These are phyloP conservation scores for Microcyclospora tardicrescens DNA, from an alignment of 2,329 filamentous ascomycete genomes.

Conservation along the genomic window DNA sequence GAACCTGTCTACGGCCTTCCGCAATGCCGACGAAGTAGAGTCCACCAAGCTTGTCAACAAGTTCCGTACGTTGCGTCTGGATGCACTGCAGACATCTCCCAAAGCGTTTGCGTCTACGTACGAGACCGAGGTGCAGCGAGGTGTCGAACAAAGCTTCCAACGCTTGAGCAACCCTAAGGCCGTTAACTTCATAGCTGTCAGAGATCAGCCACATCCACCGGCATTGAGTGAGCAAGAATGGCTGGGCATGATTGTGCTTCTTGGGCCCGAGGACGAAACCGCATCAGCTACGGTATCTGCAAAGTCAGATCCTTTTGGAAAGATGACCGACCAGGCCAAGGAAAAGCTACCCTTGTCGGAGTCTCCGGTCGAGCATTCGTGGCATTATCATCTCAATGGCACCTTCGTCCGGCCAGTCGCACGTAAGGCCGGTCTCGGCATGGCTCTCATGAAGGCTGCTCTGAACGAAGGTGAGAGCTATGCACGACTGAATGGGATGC, in stretches of 20 bases:
- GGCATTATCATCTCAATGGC: conserved; percentile 17
- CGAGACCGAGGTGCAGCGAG: conserved; percentile 13
- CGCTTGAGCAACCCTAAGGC: conserved; percentile 16
- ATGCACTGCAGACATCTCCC: conserved; percentile 15
- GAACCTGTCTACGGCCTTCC: neutral
- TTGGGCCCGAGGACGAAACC: conserved; percentile 11
- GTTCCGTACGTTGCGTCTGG: conserved; percentile 15
- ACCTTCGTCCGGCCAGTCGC: conserved; percentile 19
- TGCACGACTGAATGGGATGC: neutral
- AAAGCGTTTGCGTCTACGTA: conserved; percentile 20
- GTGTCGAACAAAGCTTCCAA: conserved; percentile 10
- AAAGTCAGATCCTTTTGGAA: conserved; percentile 8
- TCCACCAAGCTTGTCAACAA: conserved; percentile 9
- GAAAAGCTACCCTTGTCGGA: neutral
- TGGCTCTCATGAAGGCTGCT: conserved; percentile 16
- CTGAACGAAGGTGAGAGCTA: conserved; percentile 8
- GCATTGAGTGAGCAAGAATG: conserved; percentile 6
- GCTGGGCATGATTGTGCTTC: conserved; percentile 17
- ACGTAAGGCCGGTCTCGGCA: conserved; percentile 18
- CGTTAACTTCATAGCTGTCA: conserved; percentile 13
- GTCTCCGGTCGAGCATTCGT: neutral
- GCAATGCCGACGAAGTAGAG: neutral
- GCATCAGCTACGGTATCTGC: conserved; percentile 5
- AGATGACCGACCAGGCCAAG: neutral
- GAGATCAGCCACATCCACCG: neutral